phyloP scores from a whole-genome alignment of 176 grass and related monocot species.

The Aegilops tauschii region DNA sequence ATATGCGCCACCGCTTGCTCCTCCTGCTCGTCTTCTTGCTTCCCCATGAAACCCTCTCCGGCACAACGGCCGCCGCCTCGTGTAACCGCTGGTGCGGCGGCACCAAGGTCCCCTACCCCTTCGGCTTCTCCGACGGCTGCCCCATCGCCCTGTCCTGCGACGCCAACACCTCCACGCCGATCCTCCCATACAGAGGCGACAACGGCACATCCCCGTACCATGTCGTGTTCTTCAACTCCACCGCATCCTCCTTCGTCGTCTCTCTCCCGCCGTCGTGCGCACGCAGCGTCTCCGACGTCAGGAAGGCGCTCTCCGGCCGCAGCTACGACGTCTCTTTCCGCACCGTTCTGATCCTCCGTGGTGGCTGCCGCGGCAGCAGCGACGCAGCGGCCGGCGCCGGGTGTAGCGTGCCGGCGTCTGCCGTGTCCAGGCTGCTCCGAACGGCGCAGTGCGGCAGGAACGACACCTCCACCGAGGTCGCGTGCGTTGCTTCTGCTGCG shows the following conservation, averaged over 20 bases:
- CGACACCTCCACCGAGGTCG: not conserved
- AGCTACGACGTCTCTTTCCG: slow-evolving; percentile 33
- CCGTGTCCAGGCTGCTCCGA: not conserved
- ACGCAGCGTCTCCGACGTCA: not conserved
- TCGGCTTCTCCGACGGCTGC: slow-evolving; percentile 58
- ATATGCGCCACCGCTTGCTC: not conserved
- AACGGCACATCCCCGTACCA: too few relatives aligned
- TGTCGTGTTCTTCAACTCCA: slow-evolving; percentile 16
- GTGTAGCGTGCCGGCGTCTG: not conserved
- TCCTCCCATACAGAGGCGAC: not conserved
- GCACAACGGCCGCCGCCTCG: not conserved
- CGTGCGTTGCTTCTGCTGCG: slow-evolving; percentile 7
- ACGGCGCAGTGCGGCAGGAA: not conserved
- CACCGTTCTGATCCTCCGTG: slow-evolving; percentile 32
- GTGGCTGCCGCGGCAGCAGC: not conserved
- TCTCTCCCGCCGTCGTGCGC: slow-evolving; percentile 23
- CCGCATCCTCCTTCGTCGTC: slow-evolving; percentile 12
- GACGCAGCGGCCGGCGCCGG: not conserved
- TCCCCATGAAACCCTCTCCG: not conserved
- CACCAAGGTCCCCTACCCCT: slow-evolving; percentile 29
- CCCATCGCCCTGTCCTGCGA: slow-evolving; percentile 33
- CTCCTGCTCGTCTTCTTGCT: slow-evolving; percentile 24
- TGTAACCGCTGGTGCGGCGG: slow-evolving; percentile 37
- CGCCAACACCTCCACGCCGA: not conserved
- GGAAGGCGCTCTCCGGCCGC: slow-evolving; percentile 6